Base-by-base conservation (phyloP, 345 rosid species). In the Salix purpurea region DNA sequence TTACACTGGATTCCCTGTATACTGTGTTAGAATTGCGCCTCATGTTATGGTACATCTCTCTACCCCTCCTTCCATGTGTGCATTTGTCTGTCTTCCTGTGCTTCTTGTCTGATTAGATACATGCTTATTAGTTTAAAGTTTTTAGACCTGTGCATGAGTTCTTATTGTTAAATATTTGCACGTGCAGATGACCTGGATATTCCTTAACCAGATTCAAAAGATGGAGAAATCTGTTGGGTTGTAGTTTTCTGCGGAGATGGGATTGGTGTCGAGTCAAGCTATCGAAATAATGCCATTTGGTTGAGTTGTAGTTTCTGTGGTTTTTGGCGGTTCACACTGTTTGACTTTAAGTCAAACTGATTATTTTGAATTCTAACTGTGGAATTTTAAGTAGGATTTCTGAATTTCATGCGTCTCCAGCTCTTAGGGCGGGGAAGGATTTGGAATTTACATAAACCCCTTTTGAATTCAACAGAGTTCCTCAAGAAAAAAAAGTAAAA, bases 111-210 rank as follows among this genome's bases (percentile, higher is more conserved):
- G 23, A 50, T 16, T 36, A 15, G 54, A 15, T 18, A 2, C 7
- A n/a, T 7, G 39, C 39, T 30, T 68, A 28, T 69, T 12, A 23
- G 60, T 12, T 18, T 10, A 69, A 18, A 2, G 26, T 9, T 32
- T 1, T 5, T 40, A 28, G 23, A 54, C 69, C 13, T 21, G 1
- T 15, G 28, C 62, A 23, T 58, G 62, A 39, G 24, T 44, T 36
- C 24, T 84, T 76, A 81, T 56, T 52, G 50, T 2, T 36, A 23
- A 28, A 75, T 83, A 62, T 71, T 39, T 71, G 65, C 34, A 6
- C 69, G 48, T 84, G 89, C 97, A 95, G 99, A 87, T 95, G 97
- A 93, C 97, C 24, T 95, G 97, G 99, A 95, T 95, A 75, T 93
- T 91, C 90, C 92, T 95, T 64, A 93, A 93, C 88, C 99, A 92